Evolutionary conservation across 352 stramenopile genomes (phyloP), one percentile per base, ranked within the genome.

Genomic region (Chrysophaeum taylorii): DNA sequence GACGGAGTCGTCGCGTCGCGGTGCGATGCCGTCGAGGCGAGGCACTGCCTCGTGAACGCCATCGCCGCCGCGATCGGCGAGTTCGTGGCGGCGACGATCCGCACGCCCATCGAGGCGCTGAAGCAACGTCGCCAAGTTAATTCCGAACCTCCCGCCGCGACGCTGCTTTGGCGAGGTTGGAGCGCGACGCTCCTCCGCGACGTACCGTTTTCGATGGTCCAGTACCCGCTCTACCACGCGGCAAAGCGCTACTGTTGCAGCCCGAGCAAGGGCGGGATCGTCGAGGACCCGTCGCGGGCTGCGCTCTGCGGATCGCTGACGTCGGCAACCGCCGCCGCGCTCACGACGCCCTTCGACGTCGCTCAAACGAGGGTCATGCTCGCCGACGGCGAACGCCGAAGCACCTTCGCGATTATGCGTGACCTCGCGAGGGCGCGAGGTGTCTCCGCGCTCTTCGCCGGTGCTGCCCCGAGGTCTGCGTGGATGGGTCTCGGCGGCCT

Each of bases 281-380:
- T 57, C 9, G 45, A 57, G 45, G n/a, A n/a, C n/a, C 45, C 45
- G 18, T 57, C 18, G 45, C n/a, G 31, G 45, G 45, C 45, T 5
- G 45, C 45, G 12, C 45, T 57, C 9, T 57, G 45, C 45, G 45
- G 45, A 25, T 57, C 45, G 18, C 31, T 12, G 12, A 27, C 45
- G 12, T 57, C 45, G 45, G 45, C 45, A 9, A 27, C 23, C 5
- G 45, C 45, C 9, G 45, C 45, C 18, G 9, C 23, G 45, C 45
- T 57, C 18, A 57, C 45, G 45, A 57, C 45, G 45, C 45, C 45
- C 45, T 57, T 57, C 45, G 45, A 57, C 45, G 45, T 57, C 9
- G 45, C 45, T 5, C 45, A 57, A 25, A 57, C 45, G 12, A 18
- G 45, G 18, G 45, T 57, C 45, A 57, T 57, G 9, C 45, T 57